phyloP scores from a whole-genome alignment of 2,329 filamentous ascomycete species.

The Daldinia sp. region DNA sequence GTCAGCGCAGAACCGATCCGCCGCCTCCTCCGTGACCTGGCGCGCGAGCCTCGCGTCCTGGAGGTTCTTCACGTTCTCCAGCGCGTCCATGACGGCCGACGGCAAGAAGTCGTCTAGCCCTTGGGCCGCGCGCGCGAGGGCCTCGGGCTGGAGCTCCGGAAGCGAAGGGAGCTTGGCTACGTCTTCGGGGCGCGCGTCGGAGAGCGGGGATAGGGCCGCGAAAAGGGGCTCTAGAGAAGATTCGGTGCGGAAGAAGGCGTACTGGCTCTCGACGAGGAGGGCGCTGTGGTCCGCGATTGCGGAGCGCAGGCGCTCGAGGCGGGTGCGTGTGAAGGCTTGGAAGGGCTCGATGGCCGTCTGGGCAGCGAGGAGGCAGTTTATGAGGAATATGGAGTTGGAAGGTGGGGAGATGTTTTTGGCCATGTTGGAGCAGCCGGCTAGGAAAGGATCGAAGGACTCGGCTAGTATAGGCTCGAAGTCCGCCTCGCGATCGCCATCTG shows the following conservation, averaged over 20 bases:
- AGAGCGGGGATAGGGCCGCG: conserved; percentile 61
- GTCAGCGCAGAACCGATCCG: conserved; percentile 84
- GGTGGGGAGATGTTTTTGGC: conserved; percentile 70
- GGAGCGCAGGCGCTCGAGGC: conserved; percentile 67
- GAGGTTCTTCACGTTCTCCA: conserved; percentile 81
- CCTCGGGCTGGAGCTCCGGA: conserved; percentile 68
- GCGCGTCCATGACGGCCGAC: conserved; percentile 91
- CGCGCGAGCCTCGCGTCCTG: conserved; percentile 79
- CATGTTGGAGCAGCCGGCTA: conserved; percentile 79
- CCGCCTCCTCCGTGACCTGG: conserved; percentile 83
- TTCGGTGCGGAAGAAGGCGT: conserved; percentile 76
- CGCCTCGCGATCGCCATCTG: conserved; percentile 68
- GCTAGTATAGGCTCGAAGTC: conserved; percentile 81
- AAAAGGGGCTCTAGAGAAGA: conserved; percentile 80
- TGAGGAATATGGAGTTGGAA: conserved; percentile 74
- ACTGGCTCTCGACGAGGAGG: conserved; percentile 75
- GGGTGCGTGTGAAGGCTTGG: conserved; percentile 69
- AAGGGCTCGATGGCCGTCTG: conserved; percentile 68
- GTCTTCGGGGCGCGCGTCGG: conserved; percentile 56
- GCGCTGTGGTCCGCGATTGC: conserved; percentile 66
- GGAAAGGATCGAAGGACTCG: conserved; percentile 87
- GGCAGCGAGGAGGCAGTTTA: conserved; percentile 77
- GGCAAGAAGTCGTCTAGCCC: conserved; percentile 90
- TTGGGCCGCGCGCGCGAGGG: conserved; percentile 77
- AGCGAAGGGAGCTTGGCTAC: conserved; percentile 67